A percentile compares a stretch with the other conserved stretches of the same genome.
Conservation (phyloP, 768 basidiomycete genomes). For the Gymnopilus dilepis region DNA sequence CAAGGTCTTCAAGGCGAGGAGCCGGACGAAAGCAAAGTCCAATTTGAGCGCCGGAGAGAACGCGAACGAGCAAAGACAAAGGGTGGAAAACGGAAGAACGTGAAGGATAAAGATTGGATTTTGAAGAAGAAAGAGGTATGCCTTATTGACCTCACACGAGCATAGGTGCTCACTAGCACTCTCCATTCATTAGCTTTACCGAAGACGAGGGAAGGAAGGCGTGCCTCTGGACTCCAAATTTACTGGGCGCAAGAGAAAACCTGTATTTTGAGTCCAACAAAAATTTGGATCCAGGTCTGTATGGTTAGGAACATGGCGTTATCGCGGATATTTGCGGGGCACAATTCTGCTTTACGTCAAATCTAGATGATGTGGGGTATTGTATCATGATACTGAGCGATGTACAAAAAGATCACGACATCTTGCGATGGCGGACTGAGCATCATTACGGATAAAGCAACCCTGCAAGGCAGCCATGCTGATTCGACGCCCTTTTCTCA, state of each 20-base stretch:
- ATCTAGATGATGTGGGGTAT: neutral
- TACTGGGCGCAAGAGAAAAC: slow-evolving; percentile 88
- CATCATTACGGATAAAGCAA: slow-evolving; percentile 81
- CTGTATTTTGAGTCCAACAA: slow-evolving; percentile 61
- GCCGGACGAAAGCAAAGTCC: slow-evolving; percentile 59
- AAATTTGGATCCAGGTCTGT: neutral
- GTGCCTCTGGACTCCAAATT: slow-evolving; percentile 89
- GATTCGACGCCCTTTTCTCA: slow-evolving; percentile 58
- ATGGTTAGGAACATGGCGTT: neutral
- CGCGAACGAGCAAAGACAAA: slow-evolving; percentile 61
- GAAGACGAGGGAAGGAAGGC: slow-evolving; percentile 81
- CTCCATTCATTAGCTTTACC: slow-evolving; percentile 62
- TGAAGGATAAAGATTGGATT: slow-evolving; percentile 91
- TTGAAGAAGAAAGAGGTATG: slow-evolving; percentile 94
- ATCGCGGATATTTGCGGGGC: neutral
- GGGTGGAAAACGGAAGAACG: slow-evolving; percentile 68
- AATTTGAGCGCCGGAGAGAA: slow-evolving; percentile 82
- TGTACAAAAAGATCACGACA: slow-evolving; percentile 51
- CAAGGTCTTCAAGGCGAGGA: slow-evolving; percentile 76
- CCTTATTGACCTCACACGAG: neutral
- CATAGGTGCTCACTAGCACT: slow-evolving; percentile 13
- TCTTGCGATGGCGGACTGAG: slow-evolving; percentile 57
- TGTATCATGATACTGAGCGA: slow-evolving; percentile 30
- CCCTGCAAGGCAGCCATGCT: slow-evolving; percentile 99
- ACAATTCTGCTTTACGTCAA: neutral